Percentiles rank a stretch among this genome's conserved stretches.
phyloP scores from a whole-genome alignment of 192 early-diverging fungal species.

The Coemansia interrupta region DNA sequence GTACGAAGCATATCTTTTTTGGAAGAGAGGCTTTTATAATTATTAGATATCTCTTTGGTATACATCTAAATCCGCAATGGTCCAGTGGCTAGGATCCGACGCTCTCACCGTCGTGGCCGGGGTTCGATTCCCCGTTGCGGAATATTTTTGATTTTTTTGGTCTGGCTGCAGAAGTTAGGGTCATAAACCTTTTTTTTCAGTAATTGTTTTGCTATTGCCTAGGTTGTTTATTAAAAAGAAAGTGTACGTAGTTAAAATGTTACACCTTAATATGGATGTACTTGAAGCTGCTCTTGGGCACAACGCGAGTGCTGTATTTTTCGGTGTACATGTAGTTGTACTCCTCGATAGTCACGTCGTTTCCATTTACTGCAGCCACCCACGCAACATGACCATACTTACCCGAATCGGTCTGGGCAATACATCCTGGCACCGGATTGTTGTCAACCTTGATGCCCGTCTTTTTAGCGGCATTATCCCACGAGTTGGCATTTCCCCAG shows the following conservation, averaged over 20 bases:
- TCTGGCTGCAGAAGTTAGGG: no score
- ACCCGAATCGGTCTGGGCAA: conserved; percentile 1
- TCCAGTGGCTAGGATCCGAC: conserved; percentile 19
- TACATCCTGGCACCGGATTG: conserved; percentile 1
- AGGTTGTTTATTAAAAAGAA: background rate
- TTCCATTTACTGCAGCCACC: background rate
- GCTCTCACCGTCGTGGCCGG: conserved; percentile 20
- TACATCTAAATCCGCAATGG: conserved; percentile 17
- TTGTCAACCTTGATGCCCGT: background rate
- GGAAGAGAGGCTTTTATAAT: no score
- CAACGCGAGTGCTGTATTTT: background rate
- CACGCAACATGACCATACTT: conserved; percentile 2
- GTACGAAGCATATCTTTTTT: no score
- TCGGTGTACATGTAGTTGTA: conserved; percentile 2
- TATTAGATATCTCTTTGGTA: no score
- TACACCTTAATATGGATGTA: conserved; percentile 6
- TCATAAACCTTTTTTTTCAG: background rate
- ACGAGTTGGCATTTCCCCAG: background rate
- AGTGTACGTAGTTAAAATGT: background rate
- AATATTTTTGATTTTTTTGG: conserved; percentile 1
- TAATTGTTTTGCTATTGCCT: no score
- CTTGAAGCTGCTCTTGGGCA: conserved; percentile 3
- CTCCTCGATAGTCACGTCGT: conserved; percentile 7
- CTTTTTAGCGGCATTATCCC: background rate
- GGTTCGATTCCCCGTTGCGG: conserved; percentile 19